phyloP scores from a whole-genome alignment of 768 basidiomycete species.

The Phlegmacium glaucopus region DNA sequence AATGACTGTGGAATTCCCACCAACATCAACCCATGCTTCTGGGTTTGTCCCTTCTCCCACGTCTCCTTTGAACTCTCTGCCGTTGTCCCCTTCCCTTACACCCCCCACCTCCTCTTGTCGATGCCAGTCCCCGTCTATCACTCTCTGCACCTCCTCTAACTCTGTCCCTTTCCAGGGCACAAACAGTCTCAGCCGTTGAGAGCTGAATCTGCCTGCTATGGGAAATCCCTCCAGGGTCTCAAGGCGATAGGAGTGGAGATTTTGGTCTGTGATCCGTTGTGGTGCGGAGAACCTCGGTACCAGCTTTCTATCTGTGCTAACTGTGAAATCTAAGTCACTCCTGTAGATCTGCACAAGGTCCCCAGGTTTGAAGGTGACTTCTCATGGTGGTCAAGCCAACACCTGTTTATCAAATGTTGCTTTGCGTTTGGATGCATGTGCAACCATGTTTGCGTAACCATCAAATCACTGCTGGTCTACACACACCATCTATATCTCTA shows the following conservation, averaged over 20 bases:
- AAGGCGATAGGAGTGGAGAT: constrained; percentile 2
- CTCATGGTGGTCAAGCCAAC: constrained; percentile 6
- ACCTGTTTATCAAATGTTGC: constrained; percentile 20
- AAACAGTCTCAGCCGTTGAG: constrained; percentile 3
- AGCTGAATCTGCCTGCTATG: constrained; percentile 3
- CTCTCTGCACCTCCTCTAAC: not conserved
- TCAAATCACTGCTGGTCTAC: constrained; percentile 27
- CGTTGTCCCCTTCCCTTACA: not conserved
- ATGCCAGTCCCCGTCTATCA: not conserved
- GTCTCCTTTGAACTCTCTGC: too few relatives aligned
- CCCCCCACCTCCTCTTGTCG: not conserved
- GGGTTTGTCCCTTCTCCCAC: too few relatives aligned
- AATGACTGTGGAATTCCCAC: too few relatives aligned
- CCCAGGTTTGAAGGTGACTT: constrained; percentile 20
- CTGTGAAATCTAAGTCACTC: constrained; percentile 22
- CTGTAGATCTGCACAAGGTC: constrained; percentile 29
- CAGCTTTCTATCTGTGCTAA: constrained; percentile 25
- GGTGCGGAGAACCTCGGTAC: constrained; percentile 29
- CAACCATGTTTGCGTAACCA: constrained; percentile 20
- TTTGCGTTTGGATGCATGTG: constrained; percentile 22
- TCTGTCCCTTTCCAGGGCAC: constrained; percentile 5
- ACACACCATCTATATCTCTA: constrained; percentile 22
- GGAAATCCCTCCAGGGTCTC: constrained; percentile 6
- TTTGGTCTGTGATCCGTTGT: not conserved
- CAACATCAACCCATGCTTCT: too few relatives aligned